Evolutionary conservation across 192 early-diverging fungal genomes (phyloP).

Genomic region (Pecoramyces ruminantium): DNA sequence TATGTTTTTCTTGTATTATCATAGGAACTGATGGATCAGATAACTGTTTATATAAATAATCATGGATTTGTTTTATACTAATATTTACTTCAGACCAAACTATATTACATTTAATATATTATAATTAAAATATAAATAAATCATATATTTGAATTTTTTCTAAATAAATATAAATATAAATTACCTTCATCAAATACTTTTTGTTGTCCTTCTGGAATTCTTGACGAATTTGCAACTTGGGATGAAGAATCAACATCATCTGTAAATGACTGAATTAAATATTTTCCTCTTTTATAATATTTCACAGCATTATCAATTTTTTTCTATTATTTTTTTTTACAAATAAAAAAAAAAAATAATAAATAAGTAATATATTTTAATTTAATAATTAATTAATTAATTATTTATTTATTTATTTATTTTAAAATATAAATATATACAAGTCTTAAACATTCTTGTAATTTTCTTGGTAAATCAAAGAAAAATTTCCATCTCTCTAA

Average conservation of each 20-base stretch:
- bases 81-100: background rate
- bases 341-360: background rate
- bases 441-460: slow-evolving; percentile 68
- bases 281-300: slow-evolving; percentile 90
- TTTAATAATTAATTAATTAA: no score
- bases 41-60: background rate
- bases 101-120: no score
- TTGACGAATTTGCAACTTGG: background rate
- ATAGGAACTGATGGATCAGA: background rate
- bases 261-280: slow-evolving; percentile 32
- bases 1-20: background rate
- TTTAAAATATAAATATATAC: slow-evolving; percentile 12
- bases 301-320: slow-evolving; percentile 80
- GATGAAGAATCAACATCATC: background rate
- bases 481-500: slow-evolving; percentile 93
- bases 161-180: background rate
- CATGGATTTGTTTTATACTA: background rate
- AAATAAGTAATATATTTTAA: no score
- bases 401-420: background rate
- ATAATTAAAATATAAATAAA: no score
- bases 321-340: slow-evolving; percentile 15
- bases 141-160: no score
- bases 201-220: background rate
- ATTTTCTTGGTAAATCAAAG: slow-evolving; percentile 81
- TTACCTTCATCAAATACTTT: background rate